phyloP scores from a whole-genome alignment of 805 yeast genomes.

The Metschnikowia chrysomelidarum region DNA sequence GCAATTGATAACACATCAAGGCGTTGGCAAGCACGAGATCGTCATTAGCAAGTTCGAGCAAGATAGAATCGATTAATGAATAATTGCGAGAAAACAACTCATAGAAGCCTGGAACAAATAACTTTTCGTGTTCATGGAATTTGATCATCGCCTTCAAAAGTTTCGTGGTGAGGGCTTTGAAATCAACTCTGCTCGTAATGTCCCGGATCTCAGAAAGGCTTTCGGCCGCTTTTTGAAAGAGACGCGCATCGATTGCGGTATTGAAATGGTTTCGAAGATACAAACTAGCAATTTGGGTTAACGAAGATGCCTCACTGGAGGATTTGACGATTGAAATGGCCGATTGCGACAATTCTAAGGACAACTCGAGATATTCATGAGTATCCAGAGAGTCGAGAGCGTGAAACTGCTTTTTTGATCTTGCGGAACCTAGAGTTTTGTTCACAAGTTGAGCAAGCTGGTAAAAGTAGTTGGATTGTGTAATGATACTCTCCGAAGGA shows the following conservation, averaged over 20 bases:
- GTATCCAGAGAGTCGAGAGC: conserved; percentile 4
- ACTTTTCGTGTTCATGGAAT: conserved; percentile 19
- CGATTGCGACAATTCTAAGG: conserved; percentile 26
- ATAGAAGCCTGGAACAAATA: conserved; percentile 23
- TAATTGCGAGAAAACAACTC: conserved; percentile 25
- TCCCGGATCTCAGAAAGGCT: conserved; percentile 10
- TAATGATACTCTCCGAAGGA: conserved; percentile 12
- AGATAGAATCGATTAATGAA: conserved; percentile 32
- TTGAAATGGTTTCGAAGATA: conserved; percentile 12
- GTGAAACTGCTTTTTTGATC: not conserved
- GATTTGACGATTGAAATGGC: conserved; percentile 25
- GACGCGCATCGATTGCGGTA: conserved; percentile 13
- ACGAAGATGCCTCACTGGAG: not conserved
- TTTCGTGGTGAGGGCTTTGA: conserved; percentile 21
- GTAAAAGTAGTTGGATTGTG: conserved; percentile 30
- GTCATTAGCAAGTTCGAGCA: conserved; percentile 32
- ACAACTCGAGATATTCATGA: conserved; percentile 7
- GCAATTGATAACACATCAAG: conserved; percentile 32
- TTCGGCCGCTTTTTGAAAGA: conserved; percentile 13
- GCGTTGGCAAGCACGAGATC: conserved; percentile 30
- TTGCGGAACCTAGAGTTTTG: not conserved
- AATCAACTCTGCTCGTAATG: conserved; percentile 10
- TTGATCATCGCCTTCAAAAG: conserved; percentile 28
- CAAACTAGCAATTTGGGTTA: conserved; percentile 5
- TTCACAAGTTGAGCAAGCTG: conserved; percentile 24